phyloP scores from a whole-genome alignment of 2,329 filamentous ascomycete species.

The Paracorniculantispora psalliotae region DNA sequence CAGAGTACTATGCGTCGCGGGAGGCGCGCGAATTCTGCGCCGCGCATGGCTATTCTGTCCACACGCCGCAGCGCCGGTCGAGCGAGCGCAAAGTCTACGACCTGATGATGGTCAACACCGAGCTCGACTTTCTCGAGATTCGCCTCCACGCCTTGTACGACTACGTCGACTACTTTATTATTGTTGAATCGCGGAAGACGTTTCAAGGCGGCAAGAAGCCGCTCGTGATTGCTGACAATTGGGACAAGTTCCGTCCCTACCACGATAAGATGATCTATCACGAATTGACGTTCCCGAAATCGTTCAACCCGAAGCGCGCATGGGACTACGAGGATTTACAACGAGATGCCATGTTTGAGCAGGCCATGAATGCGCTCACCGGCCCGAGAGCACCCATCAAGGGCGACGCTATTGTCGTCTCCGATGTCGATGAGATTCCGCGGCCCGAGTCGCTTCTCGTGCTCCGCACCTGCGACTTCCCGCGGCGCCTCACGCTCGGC shows the following conservation, averaged over 20 bases:
- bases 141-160: constrained; percentile 53
- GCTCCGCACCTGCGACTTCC: constrained; percentile 48
- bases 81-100: constrained; percentile 39
- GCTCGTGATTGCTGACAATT: constrained; percentile 47
- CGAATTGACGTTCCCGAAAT: constrained; percentile 41
- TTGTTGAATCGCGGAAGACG: constrained; percentile 54
- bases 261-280: constrained; percentile 58
- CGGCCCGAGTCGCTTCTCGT: constrained; percentile 44
- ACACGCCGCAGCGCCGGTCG: constrained; percentile 20
- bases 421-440: constrained; percentile 57
- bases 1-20: constrained; percentile 26
- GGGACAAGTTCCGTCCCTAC: constrained; percentile 47
- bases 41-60: constrained; percentile 29
- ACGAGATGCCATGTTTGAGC: constrained; percentile 52
- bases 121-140: constrained; percentile 63
- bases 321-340: constrained; percentile 51
- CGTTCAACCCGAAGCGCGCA: constrained; percentile 31
- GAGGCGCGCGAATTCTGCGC: constrained; percentile 26
- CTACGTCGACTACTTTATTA: constrained; percentile 60
- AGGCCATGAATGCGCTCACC: constrained; percentile 47
- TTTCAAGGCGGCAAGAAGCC: constrained; percentile 55
- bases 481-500: constrained; percentile 46
- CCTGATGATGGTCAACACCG: constrained; percentile 57
- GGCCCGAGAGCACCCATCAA: constrained; percentile 35
- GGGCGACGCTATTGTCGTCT: constrained; percentile 54